Evolutionary conservation across 257 asterid species (phyloP).

Genomic region (Lycium ferocissimum): DNA sequence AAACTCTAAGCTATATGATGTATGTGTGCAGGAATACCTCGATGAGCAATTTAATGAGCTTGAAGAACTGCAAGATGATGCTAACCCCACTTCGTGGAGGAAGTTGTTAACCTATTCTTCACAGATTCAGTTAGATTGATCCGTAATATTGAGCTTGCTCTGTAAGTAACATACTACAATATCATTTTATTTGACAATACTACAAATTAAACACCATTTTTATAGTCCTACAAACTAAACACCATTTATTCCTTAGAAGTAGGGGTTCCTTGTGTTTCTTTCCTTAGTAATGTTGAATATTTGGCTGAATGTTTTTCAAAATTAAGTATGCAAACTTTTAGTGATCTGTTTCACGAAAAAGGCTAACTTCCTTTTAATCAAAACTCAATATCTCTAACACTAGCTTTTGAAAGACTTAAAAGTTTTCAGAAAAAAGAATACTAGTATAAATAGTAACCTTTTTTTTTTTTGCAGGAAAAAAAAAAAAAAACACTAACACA

Average conservation of each 20-base stretch:
- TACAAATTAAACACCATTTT: background rate
- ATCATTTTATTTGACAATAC: background rate
- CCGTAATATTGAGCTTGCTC: constrained; percentile 59
- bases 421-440: no score
- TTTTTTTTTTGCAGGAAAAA: no score
- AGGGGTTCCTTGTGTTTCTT: background rate
- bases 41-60: constrained; percentile 80
- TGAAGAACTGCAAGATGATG: constrained; percentile 84
- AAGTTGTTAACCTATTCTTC: constrained; percentile 68
- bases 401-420: no score
- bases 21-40: constrained; percentile 61
- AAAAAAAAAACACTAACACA: no score
- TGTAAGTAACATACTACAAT: constrained; percentile 47
- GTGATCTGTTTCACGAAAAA: background rate
- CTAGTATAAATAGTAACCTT: no score
- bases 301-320: no score
- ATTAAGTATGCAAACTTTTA: background rate
- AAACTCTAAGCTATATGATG: background rate
- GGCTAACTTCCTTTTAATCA: no score
- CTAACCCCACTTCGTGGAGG: constrained; percentile 82
- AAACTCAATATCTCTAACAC: no score
- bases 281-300: background rate
- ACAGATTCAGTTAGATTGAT: constrained; percentile 65
- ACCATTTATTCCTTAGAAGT: no score
- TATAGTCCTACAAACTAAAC: no score